phyloP scores from a whole-genome alignment of 2,329 filamentous ascomycete genomes.

The Calonectria pteridis region DNA sequence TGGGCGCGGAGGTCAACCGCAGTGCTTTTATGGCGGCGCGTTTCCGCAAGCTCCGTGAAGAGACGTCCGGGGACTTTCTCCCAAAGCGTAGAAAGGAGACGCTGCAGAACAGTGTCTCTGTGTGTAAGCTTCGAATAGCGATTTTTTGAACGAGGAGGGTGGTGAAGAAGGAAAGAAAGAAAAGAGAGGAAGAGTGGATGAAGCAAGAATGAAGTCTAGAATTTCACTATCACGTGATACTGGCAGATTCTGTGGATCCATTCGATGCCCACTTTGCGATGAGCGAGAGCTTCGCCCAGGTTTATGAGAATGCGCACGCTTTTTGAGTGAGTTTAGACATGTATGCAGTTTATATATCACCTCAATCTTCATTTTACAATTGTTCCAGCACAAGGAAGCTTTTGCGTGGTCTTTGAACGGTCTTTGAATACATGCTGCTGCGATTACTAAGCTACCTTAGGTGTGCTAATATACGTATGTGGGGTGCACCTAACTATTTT shows the following conservation, averaged over 20 bases:
- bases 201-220: conserved; percentile 6
- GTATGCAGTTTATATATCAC: background rate
- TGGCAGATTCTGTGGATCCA: background rate
- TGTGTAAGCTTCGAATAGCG: conserved; percentile 99
- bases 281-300: background rate
- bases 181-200: conserved; percentile 20
- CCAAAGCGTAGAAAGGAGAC: conserved; percentile 79
- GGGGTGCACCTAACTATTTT: conserved; percentile 35
- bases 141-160: conserved; percentile 98
- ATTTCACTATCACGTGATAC: conserved; percentile 12
- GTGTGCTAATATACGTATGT: conserved; percentile 14
- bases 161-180: conserved; percentile 52
- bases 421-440: background rate
- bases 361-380: background rate
- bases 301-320: background rate
- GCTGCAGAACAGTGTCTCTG: conserved; percentile 67
- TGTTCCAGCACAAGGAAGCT: background rate
- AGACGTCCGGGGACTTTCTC: conserved; percentile 99
- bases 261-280: background rate
- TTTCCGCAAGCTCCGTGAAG: conserved; percentile 79
- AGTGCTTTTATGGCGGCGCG: conserved; percentile 99
- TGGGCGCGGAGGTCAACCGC: conserved; percentile 84
- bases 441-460: background rate
- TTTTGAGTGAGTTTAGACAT: background rate
- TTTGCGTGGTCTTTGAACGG: background rate